Percentiles rank a stretch among this genome's conserved stretches.
Evolutionary conservation across 208 protist genomes (phyloP).

Genomic region (Acanthamoeba quina): DNA sequence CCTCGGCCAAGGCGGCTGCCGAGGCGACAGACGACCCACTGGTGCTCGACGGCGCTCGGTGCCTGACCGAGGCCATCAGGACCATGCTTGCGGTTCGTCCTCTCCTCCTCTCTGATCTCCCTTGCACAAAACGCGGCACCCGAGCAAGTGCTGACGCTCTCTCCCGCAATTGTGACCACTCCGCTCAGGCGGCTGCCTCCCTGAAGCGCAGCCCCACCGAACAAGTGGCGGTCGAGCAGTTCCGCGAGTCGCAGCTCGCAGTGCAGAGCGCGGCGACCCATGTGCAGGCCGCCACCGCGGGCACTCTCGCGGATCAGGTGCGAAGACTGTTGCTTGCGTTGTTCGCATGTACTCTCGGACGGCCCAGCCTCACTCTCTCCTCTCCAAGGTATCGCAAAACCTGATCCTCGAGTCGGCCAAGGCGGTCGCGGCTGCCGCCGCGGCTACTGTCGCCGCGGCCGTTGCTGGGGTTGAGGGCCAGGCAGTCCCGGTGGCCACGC

Average conservation of each 20-base stretch:
- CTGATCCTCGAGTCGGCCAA: conserved; percentile 74
- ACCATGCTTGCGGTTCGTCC: not conserved
- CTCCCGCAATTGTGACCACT: not conserved
- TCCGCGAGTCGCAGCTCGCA: conserved; percentile 45
- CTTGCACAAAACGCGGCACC: not conserved
- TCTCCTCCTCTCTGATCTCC: not conserved
- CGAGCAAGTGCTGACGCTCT: not conserved
- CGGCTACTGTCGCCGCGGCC: not conserved
- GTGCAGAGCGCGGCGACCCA: conserved; percentile 34
- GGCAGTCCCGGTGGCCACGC: not conserved
- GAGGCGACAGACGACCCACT: not conserved
- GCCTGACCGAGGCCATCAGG: conserved; percentile 50
- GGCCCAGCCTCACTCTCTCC: not conserved
- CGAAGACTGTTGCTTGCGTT: too few species aligned
- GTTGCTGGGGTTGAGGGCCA: not conserved
- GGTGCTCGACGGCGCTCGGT: conserved; percentile 45
- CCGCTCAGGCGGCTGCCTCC: not conserved
- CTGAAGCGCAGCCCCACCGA: not conserved
- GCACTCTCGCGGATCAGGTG: conserved; percentile 30
- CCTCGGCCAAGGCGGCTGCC: conserved; percentile 13
- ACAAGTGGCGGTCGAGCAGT: not conserved
- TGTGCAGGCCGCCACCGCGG: conserved; percentile 37
- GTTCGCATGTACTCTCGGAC: not conserved
- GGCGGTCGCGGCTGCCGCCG: not conserved
- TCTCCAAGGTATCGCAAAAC: conserved; percentile 1